Conservation (phyloP, 2,329 filamentous ascomycete genomes). For the Parastagonospora nodorum region DNA sequence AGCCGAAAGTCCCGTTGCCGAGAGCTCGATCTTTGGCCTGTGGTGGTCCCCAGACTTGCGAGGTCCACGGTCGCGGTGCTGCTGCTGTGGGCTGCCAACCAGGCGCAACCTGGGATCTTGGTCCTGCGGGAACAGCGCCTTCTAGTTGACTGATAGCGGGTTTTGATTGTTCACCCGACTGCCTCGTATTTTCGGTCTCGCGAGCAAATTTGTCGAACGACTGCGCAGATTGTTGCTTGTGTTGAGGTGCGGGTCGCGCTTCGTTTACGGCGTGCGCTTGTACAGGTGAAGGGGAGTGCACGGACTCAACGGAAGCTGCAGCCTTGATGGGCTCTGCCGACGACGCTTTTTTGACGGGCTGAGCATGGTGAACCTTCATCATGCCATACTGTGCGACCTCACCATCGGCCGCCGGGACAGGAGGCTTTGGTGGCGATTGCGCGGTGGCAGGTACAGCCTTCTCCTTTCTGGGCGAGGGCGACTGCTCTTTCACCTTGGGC, state of each 20-base stretch:
- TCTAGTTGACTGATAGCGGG: conserved; percentile 22
- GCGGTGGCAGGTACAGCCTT: conserved; percentile 43
- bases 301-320: conserved; percentile 18
- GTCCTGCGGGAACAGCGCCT: conserved; percentile 15
- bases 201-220: conserved; percentile 25
- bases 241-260: conserved; percentile 21
- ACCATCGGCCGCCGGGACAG: conserved; percentile 61
- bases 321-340: conserved; percentile 19
- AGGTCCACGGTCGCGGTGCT: conserved; percentile 36
- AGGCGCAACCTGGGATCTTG: conserved; percentile 32
- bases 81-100: conserved; percentile 35
- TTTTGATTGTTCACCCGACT: conserved; percentile 21
- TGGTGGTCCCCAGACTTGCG: conserved; percentile 77
- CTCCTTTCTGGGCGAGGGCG: conserved; percentile 53
- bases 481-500: conserved; percentile 44
- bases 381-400: conserved; percentile 65
- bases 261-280: conserved; percentile 25
- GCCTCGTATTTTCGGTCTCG: conserved; percentile 24
- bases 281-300: conserved; percentile 24
- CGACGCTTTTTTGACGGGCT: conserved; percentile 50
- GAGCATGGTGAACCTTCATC: conserved; percentile 65
- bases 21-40: conserved; percentile 69
- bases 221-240: conserved; percentile 19
- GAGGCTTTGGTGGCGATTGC: conserved; percentile 61
- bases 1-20: conserved; percentile 77